Evolutionary conservation across 805 yeast genomes (phyloP).

Genomic region (Metschnikowia anglica): DNA sequence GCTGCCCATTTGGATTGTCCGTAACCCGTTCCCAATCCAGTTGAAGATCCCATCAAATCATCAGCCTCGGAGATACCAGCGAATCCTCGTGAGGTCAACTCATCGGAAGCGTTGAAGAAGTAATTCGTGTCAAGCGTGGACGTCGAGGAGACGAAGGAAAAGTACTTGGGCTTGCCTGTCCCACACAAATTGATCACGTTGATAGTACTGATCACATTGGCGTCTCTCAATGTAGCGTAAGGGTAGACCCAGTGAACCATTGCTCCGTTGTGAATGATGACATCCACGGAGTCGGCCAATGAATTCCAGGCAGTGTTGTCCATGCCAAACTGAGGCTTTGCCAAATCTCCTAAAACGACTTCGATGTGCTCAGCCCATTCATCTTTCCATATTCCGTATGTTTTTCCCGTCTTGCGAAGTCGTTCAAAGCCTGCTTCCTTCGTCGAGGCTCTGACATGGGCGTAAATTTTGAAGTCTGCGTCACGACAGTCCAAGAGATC

Average conservation of each 20-base stretch:
- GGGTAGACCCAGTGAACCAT: conserved; percentile 99
- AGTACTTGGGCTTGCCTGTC: conserved; percentile 78
- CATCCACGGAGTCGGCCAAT: conserved; percentile 65
- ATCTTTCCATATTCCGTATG: conserved; percentile 81
- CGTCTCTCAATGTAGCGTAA: conserved; percentile 82
- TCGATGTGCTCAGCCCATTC: conserved; percentile 56
- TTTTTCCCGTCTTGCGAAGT: conserved; percentile 67
- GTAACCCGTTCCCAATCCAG: conserved; percentile 86
- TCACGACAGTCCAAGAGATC: conserved; percentile 64
- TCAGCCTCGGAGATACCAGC: conserved; percentile 81
- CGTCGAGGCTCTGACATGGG: conserved; percentile 87
- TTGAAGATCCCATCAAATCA: conserved; percentile 74
- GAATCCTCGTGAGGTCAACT: conserved; percentile 59
- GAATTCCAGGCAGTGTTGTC: conserved; percentile 52
- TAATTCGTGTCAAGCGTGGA: conserved; percentile 86
- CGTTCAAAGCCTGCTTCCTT: conserved; percentile 72
- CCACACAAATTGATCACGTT: conserved; percentile 78
- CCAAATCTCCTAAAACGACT: conserved; percentile 80
- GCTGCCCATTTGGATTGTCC: conserved; percentile 99
- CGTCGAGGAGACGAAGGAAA: conserved; percentile 93
- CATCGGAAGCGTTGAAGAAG: conserved; percentile 75
- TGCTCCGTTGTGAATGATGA: conserved; percentile 94
- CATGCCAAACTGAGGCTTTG: conserved; percentile 71
- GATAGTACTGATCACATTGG: conserved; percentile 86
- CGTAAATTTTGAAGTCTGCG: conserved; percentile 59